These are phyloP conservation scores for Nakaseomyces uthaithaninus DNA, from an alignment of 1,139 yeast species.

Conservation along the genomic window DNA sequence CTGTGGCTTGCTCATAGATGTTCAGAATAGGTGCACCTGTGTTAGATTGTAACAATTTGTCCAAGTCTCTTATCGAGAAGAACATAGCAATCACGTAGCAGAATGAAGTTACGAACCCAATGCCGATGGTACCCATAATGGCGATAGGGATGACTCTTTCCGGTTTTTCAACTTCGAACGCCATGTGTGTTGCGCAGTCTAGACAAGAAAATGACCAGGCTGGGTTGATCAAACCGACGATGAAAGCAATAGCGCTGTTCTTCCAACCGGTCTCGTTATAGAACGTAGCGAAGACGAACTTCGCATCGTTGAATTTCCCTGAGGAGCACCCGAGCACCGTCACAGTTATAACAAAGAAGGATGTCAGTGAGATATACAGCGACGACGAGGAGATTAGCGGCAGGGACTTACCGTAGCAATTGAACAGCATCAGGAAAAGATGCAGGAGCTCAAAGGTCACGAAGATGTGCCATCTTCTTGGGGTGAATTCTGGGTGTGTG, in stretches of 20 bases:
- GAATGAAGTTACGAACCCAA: conserved; percentile 57
- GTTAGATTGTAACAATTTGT: conserved; percentile 38
- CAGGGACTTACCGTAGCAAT: conserved; percentile 49
- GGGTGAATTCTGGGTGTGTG: conserved; percentile 39
- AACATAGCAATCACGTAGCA: conserved; percentile 55
- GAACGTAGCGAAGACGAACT: conserved; percentile 54
- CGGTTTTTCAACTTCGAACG: conserved; percentile 55
- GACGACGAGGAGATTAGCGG: conserved; percentile 47
- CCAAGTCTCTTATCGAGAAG: conserved; percentile 48
- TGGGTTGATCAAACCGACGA: conserved; percentile 59
- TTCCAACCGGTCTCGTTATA: conserved; percentile 62
- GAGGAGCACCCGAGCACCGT: conserved; percentile 49
- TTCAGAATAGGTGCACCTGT: conserved; percentile 60
- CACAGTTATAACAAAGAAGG: conserved; percentile 48
- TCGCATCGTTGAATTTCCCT: conserved; percentile 48
- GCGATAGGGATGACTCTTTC: conserved; percentile 56
- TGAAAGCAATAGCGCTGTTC: conserved; percentile 51
- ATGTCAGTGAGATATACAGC: conserved; percentile 45
- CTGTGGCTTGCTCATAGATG: conserved; percentile 51
- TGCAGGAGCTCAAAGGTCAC: conserved; percentile 43
- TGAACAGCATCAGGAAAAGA: conserved; percentile 42
- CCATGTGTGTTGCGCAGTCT: conserved; percentile 65
- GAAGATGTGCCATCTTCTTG: conserved; percentile 52
- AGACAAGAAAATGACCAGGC: conserved; percentile 64
- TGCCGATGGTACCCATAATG: conserved; percentile 55